A percentile compares a stretch with the other conserved stretches of the same genome.
phyloP scores from a whole-genome alignment of 805 yeast species.

The Torulaspora delbrueckii region DNA sequence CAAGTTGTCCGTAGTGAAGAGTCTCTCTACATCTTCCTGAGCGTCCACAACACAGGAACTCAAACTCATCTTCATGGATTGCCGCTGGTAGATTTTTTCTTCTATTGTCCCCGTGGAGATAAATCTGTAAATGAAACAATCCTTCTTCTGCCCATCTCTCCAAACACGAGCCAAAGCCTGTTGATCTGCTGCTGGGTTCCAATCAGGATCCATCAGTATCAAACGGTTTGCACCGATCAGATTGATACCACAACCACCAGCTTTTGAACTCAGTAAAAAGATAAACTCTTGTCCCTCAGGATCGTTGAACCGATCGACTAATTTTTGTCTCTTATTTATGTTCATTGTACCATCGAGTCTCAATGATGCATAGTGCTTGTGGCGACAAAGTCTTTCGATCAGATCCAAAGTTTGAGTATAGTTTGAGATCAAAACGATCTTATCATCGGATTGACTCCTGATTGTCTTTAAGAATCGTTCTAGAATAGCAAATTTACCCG shows the following conservation, averaged over 20 bases:
- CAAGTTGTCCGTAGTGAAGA: constrained; percentile 78
- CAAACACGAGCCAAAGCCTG: constrained; percentile 97
- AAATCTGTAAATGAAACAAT: constrained; percentile 90
- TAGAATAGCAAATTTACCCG: constrained; percentile 82
- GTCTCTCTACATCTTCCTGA: constrained; percentile 88
- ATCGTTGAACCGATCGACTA: constrained; percentile 87
- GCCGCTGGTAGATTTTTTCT: constrained; percentile 93
- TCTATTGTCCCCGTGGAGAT: constrained; percentile 94
- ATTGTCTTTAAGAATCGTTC: constrained; percentile 80
- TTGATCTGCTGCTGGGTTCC: constrained; percentile 99
- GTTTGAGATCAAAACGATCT: constrained; percentile 89
- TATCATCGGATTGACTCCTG: constrained; percentile 78
- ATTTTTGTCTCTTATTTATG: constrained; percentile 85
- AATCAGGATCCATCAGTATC: constrained; percentile 83
- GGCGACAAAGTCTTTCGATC: constrained; percentile 80
- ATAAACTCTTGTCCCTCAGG: constrained; percentile 84
- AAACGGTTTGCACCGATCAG: constrained; percentile 93
- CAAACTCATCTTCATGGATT: constrained; percentile 85
- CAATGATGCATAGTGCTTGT: constrained; percentile 65
- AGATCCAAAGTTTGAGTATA: constrained; percentile 92
- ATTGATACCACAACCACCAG: constrained; percentile 98
- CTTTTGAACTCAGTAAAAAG: constrained; percentile 86
- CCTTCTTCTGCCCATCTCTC: constrained; percentile 98
- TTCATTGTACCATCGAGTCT: constrained; percentile 91
- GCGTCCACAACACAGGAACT: constrained; percentile 97